Evolutionary conservation across 1,139 yeast genomes (phyloP), one percentile per base, ranked within the genome.

Genomic region (Kurtzmaniella quercitrusa): DNA sequence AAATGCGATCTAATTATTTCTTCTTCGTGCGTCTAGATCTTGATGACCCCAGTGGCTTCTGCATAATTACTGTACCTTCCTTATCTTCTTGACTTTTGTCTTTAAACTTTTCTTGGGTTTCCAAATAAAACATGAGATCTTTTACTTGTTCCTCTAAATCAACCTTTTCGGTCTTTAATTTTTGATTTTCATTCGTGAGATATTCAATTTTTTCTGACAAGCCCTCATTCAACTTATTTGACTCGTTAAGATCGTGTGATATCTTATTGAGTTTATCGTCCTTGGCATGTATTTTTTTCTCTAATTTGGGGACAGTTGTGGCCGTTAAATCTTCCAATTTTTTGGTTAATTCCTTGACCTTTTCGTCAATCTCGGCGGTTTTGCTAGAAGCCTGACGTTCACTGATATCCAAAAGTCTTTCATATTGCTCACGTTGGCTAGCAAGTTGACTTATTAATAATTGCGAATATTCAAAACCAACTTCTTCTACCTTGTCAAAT

Each of bases 351-450:
- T 65, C 66, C 14, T 62, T 63, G 26, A 71, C 58, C 41, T 64
- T 65, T 11, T 53, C 48, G 39, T 69, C 74, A 45, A 76, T 26
- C 16, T 36, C 63, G 36, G 65, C 66, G 1, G 57, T 45, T 22
- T 62, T 42, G 7, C 60, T 43, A 1, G 54, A 49, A 4, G 50
- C 49, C 11, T 53, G 39, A 2, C 50, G 11, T 22, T 37, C 8
- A 21, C 12, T 28, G 12, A 21, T 21, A 21, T 68, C 60, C 22
- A 85, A 53, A 45, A 82, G 71, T 9, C 70, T 66, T 55, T 88
- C 96, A 56, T 86, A 89, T 60, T 84, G 87, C 48, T 86, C 93
- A 42, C 96, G 69, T 60, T 89, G 97, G n/a, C 94, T 84, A 41
- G 89, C 95, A 42, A 89, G 64, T 55, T 89, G 97, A 4, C 91